Evolutionary conservation across 176 grass and related monocot genomes (phyloP), one percentile per base, ranked within the genome.

Genomic region (Eragrostis curvula): DNA sequence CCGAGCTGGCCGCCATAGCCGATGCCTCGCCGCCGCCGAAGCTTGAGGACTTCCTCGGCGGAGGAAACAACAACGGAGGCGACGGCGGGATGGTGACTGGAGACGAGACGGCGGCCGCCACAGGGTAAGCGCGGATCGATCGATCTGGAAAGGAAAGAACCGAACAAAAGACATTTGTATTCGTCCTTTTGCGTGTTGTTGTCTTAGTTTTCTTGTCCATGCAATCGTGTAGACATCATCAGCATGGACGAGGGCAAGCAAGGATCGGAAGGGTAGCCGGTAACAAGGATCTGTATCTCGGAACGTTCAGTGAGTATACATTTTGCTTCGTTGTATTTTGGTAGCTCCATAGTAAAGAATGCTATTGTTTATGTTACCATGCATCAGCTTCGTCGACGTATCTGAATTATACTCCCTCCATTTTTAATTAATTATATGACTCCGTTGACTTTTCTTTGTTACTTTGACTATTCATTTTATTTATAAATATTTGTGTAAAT

Each of bases 271-370:
- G 95, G 84, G 95, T 98, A 1, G 95, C 95, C 9, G 95, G 95
- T 43, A 98, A 98, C 86, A 98, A 98, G 85, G 95, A 98, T 60
- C 95, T 98, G 50, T 98, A 98, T 67, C 92, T 98, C 11, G 95
- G 95, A 89, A 98, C 95, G 49, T 98, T 98, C 70, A 87, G 95
- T 98, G 36, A 93, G 95, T 87, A 53, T 18, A 58, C 42, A 9
- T 74, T 47, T 40, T 36, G 32, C n/a, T 73, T 5, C 12, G 70
- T 51, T 59, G 15, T 18, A 58, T 27, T 23, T 15, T 36, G 8
- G 55, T 51, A 36, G 58, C 9, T 82, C 27, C 5, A 18, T 24
- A 36, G 49, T 23, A 8, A 0, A 23, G 24, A 48, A 25, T 72
- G 68, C 29, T 55, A 72, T 36, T 50, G 17, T 46, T 65, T 8